Conservation (phyloP, 805 yeast genomes). For the Kodamaea hsintzibuensis region DNA sequence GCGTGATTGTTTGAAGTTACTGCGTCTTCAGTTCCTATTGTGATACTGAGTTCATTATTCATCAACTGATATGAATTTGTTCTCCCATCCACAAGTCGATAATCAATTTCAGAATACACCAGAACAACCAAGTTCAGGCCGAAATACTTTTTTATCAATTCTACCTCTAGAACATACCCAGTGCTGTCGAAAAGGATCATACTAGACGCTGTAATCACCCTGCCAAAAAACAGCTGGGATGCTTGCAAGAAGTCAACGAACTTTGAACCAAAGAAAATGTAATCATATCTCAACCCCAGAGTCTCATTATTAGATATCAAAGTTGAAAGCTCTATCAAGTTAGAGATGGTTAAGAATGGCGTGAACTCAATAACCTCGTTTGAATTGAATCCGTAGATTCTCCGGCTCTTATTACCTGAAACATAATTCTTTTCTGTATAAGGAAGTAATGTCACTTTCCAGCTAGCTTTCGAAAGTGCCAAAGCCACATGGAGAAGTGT, state of each 20-base stretch:
- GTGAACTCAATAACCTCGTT: conserved; percentile 4
- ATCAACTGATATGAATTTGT: conserved; percentile 4
- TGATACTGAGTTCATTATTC: neutral
- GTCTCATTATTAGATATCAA: neutral
- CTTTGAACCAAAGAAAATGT: conserved; percentile 8
- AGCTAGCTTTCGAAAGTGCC: conserved; percentile 11
- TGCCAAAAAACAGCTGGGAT: conserved; percentile 2
- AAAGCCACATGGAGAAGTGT: conserved; percentile 15
- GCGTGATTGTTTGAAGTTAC: neutral
- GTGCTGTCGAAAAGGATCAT: conserved; percentile 8
- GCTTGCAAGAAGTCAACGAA: conserved; percentile 9
- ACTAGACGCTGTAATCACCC: conserved; percentile 1
- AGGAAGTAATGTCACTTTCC: conserved; percentile 16
- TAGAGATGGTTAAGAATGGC: neutral
- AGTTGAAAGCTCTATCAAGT: conserved; percentile 9
- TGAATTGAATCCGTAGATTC: neutral
- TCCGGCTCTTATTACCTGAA: neutral
- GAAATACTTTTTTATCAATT: neutral
- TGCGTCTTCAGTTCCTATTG: neutral
- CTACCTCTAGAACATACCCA: neutral
- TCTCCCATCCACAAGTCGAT: conserved; percentile 4
- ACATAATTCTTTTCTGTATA: conserved; percentile 3
- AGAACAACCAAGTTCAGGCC: neutral
- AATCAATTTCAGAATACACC: conserved; percentile 6
- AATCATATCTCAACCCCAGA: conserved; percentile 2